Base-by-base conservation (phyloP, 352 stramenopile species). In the Halophytophthora batemanensis region DNA sequence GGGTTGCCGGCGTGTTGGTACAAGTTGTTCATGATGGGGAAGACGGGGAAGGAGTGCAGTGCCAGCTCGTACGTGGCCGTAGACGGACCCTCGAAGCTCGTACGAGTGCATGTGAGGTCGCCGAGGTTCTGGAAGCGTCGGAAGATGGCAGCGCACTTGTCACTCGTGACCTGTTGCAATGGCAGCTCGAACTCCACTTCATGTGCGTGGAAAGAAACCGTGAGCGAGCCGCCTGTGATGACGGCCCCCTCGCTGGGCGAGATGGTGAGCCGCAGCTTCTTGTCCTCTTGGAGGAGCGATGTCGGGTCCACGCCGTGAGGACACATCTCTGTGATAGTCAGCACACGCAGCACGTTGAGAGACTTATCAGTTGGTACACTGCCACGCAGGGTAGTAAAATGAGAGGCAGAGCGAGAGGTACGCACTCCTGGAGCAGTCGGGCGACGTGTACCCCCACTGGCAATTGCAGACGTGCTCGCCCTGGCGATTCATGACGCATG, bases 11-110 rank as follows among this genome's bases (percentile, higher is more conserved):
- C 58, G 62, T 90, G 82, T 36, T 66, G 53, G 49, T 80, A 86
- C 31, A 90, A 57, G 44, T 92, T 90, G 59, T 89, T 90, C 78
- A 90, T 90, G 56, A 87, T 67, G 11, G 77, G 82, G 55, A 87
- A 83, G 6, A 69, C 56, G 1, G 81, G 82, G 49, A 92, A 90
- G 15, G 77, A 66, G 42, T 69, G 68, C 21, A 92, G 25, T 8
- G 71, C 79, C 52, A 92, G 71, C 49, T 85, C 78, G 37, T 70
- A 87, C 21, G 63, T 64, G 1, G 66, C 65, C 6, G 53, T 53
- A 0, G 62, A 73, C 22, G 69, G 52, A 23, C 40, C 51, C 0
- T 71, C 45, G 45, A 71, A 79, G 19, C 65, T 41, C 10, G 71
- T 60, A 29, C 63, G 59, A 12, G 33, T 1, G 50, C 65, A 41